Base-by-base conservation (phyloP, 768 basidiomycete genomes). In the Leccinum disarticulatum region DNA sequence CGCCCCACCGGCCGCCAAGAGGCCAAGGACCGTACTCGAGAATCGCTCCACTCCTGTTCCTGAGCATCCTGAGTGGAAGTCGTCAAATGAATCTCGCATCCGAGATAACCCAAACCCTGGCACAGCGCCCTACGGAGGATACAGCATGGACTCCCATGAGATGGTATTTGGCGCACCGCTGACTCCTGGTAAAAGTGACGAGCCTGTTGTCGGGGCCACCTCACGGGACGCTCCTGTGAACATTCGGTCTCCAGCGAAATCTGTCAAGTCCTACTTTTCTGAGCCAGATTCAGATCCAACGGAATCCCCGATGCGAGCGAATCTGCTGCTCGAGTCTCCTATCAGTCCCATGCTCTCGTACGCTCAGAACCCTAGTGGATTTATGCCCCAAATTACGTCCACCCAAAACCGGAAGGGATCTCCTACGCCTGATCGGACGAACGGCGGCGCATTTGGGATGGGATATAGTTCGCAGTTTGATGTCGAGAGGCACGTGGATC, bases 391-490 rank as follows among this genome's bases (percentile, higher is more conserved):
- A 60, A 65, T 73, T 53, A 68, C 72, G 31, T 79, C 78, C 3
- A 77, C 80, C 9, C 77, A 77, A 66, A 60, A 47, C 31, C 60
- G 62, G n/a, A 66, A 64, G 50, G 59, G 51, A 17, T 55, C 63
- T 15, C 59, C 60, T 38, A 58, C 56, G 25, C 46, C 56, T 53
- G 60, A 49, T 51, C 65, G 46, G 60, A 63, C 55, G 55, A 70
- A 67, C 54, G 66, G 67, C 56, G 73, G 71, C 13, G 50, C 70
- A 17, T 68, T 75, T 41, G 79, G 74, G 61, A 72, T 76, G 72
- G 79, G 77, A 3, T 85, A 80, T 64, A 83, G 80, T 60, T 85
- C 86, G 4, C 85, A 86, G 61, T 81, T 83, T 57, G 82, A 85
- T 59, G 75, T 86, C 3, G 82, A 85, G 64, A 77, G 74, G n/a